These are phyloP conservation scores for Bacterosira constricta DNA, from an alignment of 108 stramenopile species.

Conservation along the genomic window DNA sequence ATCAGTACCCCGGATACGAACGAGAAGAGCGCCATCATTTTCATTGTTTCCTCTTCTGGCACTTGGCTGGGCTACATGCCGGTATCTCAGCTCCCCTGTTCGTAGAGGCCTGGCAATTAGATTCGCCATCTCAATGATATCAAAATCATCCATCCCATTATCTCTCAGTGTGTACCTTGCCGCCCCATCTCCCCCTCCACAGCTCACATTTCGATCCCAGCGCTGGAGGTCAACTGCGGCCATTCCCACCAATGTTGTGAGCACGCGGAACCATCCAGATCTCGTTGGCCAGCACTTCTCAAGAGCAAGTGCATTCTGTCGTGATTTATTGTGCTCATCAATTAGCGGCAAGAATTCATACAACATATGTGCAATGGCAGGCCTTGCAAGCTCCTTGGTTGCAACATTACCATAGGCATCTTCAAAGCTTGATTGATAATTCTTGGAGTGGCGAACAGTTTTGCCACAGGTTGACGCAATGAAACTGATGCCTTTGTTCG, in stretches of 20 bases:
- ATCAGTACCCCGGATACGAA: too few species aligned
- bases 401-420: conserved; percentile 8
- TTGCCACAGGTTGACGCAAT: conserved; percentile 5
- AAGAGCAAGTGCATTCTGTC: too few species aligned
- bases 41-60: too few species aligned
- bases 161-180: too few species aligned
- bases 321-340: too few species aligned
- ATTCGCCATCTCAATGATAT: too few species aligned
- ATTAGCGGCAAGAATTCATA: conserved; percentile 7
- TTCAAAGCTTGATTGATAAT: conserved; percentile 1
- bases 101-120: too few species aligned
- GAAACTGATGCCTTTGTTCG: background rate
- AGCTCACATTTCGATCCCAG: background rate
- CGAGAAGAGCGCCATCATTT: too few species aligned
- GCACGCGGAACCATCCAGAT: background rate
- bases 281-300: background rate
- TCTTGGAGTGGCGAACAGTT: background rate
- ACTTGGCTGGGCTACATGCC: too few species aligned
- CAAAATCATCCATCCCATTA: too few species aligned
- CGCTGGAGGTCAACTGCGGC: background rate
- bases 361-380: background rate
- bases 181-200: too few species aligned
- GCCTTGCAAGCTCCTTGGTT: conserved; percentile 6
- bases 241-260: background rate
- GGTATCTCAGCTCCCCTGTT: too few species aligned